Percentiles rank a stretch among this genome's conserved stretches.
These are phyloP conservation scores for Verticillium nubilum DNA, from an alignment of 2,329 filamentous ascomycete species.

Conservation along the genomic window DNA sequence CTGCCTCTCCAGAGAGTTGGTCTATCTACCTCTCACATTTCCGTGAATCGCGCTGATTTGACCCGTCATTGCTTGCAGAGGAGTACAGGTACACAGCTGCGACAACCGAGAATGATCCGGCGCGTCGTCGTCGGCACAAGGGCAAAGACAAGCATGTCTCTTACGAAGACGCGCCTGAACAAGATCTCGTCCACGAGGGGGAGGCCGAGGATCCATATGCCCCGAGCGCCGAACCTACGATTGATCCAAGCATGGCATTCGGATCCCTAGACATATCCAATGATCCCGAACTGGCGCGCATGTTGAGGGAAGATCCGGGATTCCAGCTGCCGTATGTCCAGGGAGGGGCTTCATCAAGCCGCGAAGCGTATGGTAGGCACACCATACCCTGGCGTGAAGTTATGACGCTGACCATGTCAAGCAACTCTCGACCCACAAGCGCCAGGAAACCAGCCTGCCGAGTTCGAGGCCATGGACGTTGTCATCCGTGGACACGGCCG, in stretches of 20 bases:
- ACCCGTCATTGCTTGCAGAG: background rate
- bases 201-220: background rate
- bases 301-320: background rate
- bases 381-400: background rate
- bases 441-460: constrained; percentile 17
- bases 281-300: background rate
- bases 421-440: constrained; percentile 1
- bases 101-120: background rate
- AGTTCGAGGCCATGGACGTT: constrained; percentile 13
- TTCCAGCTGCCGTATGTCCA: background rate
- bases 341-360: constrained; percentile 6
- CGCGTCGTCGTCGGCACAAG: background rate
- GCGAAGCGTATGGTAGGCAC: constrained; percentile 7
- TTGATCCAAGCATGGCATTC: background rate
- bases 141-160: background rate
- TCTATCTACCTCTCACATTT: background rate
- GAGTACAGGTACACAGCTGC: background rate
- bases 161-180: background rate
- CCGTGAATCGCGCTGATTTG: background rate
- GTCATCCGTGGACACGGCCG: constrained; percentile 3
- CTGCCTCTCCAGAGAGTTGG: background rate
- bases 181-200: background rate
- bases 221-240: background rate
- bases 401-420: background rate
- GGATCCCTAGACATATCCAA: background rate